Conservation (phyloP, 2,329 filamentous ascomycete species). For the Penicillium janthinellum region DNA sequence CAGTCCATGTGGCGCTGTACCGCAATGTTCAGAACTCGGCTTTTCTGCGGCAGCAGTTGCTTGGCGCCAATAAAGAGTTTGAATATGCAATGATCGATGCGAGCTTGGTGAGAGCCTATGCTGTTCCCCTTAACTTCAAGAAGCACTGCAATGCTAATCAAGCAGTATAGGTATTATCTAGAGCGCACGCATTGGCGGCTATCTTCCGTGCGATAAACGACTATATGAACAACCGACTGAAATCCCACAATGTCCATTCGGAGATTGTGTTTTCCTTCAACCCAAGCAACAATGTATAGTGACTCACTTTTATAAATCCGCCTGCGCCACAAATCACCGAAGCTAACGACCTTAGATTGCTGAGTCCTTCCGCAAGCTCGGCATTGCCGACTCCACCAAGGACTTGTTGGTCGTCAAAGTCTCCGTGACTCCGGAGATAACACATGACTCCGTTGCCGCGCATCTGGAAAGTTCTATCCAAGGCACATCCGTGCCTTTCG, state of each 20-base stretch:
- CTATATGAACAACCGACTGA: constrained; percentile 62
- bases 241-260: constrained; percentile 83
- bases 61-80: constrained; percentile 80
- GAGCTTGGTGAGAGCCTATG: constrained; percentile 57
- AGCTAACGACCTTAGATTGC: constrained; percentile 66
- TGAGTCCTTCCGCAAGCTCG: constrained; percentile 87
- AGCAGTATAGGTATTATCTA: constrained; percentile 64
- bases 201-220: constrained; percentile 75
- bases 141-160: constrained; percentile 14
- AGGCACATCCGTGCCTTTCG: constrained; percentile 61
- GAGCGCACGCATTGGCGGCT: constrained; percentile 72
- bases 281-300: constrained; percentile 73
- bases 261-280: constrained; percentile 82
- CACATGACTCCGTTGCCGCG: constrained; percentile 52
- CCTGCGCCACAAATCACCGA: constrained; percentile 23
- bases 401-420: constrained; percentile 82
- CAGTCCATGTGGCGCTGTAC: constrained; percentile 75
- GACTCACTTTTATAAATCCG: not conserved
- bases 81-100: constrained; percentile 96
- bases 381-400: constrained; percentile 70
- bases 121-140: not conserved
- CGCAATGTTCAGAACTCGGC: constrained; percentile 73
- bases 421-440: constrained; percentile 53
- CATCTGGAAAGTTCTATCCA: constrained; percentile 67
- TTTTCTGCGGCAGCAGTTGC: constrained; percentile 78